These are phyloP conservation scores for Graphilbum ipis-grandicollis DNA, from an alignment of 2,329 filamentous ascomycete genomes.

Conservation along the genomic window DNA sequence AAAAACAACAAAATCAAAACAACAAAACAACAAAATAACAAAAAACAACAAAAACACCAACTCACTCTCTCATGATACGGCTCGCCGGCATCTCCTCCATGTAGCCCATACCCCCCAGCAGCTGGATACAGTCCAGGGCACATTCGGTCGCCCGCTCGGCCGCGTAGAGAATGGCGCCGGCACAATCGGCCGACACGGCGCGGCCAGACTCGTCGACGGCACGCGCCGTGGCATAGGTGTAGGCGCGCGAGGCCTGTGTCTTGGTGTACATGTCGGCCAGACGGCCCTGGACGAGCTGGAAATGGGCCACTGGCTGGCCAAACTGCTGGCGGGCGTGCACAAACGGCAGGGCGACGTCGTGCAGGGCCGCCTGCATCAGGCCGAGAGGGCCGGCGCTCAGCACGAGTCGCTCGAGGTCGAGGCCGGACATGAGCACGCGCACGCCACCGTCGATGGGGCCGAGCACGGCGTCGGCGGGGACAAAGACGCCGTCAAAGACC, in stretches of 20 bases:
- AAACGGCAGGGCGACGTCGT: slow-evolving; percentile 74
- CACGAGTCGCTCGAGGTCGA: slow-evolving; percentile 86
- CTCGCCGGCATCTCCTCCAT: slow-evolving; percentile 90
- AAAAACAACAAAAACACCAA: background rate
- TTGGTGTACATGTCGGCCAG: slow-evolving; percentile 97
- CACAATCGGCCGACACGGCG: slow-evolving; percentile 80
- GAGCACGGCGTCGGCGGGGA: slow-evolving; percentile 66
- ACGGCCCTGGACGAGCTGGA: slow-evolving; percentile 85
- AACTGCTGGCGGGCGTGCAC: slow-evolving; percentile 85
- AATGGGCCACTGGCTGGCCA: slow-evolving; percentile 67
- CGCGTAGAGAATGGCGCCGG: slow-evolving; percentile 83
- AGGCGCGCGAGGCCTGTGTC: slow-evolving; percentile 64
- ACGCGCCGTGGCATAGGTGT: slow-evolving; percentile 71
- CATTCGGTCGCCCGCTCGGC: slow-evolving; percentile 81
- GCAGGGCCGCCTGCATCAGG: slow-evolving; percentile 85
- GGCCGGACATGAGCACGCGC: slow-evolving; percentile 83
- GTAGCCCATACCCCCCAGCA: slow-evolving; percentile 90
- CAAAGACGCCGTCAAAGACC: slow-evolving; percentile 79
- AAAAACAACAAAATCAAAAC: background rate
- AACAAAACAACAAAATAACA: background rate
- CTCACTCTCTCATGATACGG: slow-evolving; percentile 55
- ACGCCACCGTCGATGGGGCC: slow-evolving; percentile 70
- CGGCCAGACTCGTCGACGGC: slow-evolving; percentile 58
- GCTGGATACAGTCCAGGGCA: slow-evolving; percentile 73
- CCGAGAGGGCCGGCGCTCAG: slow-evolving; percentile 81